phyloP scores from a whole-genome alignment of 2,329 filamentous ascomycete genomes.

The Stagonosporopsis chrysanthemi region DNA sequence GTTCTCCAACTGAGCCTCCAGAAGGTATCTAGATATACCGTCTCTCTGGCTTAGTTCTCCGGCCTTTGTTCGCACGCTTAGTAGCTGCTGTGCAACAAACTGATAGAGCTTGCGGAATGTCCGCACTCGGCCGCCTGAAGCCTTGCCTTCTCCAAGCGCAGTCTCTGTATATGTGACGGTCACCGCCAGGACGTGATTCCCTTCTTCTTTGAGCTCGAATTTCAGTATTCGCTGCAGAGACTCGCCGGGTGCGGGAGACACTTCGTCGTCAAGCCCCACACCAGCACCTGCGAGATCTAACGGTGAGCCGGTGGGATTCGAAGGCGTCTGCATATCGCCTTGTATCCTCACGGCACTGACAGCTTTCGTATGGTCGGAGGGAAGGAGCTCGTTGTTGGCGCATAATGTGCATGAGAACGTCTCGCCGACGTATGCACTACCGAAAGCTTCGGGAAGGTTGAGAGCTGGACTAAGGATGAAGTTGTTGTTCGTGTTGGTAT shows the following conservation, averaged over 20 bases:
- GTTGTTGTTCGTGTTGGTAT: slow-evolving; percentile 55
- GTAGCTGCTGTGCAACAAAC: slow-evolving; percentile 88
- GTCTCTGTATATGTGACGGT: slow-evolving; percentile 95
- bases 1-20: slow-evolving; percentile 97
- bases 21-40: slow-evolving; percentile 66
- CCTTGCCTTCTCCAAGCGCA: slow-evolving; percentile 59
- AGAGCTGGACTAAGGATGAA: slow-evolving; percentile 70
- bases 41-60: slow-evolving; percentile 64
- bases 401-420: slow-evolving; percentile 93
- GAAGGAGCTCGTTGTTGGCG: slow-evolving; percentile 82
- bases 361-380: slow-evolving; percentile 50
- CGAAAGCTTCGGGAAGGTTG: slow-evolving; percentile 89
- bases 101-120: slow-evolving; percentile 97
- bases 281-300: slow-evolving; percentile 65
- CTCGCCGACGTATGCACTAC: slow-evolving; percentile 93
- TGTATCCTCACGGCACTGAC: slow-evolving; percentile 82
- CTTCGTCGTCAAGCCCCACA: slow-evolving; percentile 30
- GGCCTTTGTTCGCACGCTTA: slow-evolving; percentile 91
- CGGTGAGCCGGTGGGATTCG: slow-evolving; percentile 66
- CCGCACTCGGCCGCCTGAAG: slow-evolving; percentile 69
- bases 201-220: slow-evolving; percentile 92
- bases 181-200: slow-evolving; percentile 90
- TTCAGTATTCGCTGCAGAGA: slow-evolving; percentile 82
- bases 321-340: slow-evolving; percentile 95
- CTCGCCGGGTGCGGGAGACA: slow-evolving; percentile 63